Conservation (phyloP, 768 basidiomycete species). For the Collybiopsis confluens region DNA sequence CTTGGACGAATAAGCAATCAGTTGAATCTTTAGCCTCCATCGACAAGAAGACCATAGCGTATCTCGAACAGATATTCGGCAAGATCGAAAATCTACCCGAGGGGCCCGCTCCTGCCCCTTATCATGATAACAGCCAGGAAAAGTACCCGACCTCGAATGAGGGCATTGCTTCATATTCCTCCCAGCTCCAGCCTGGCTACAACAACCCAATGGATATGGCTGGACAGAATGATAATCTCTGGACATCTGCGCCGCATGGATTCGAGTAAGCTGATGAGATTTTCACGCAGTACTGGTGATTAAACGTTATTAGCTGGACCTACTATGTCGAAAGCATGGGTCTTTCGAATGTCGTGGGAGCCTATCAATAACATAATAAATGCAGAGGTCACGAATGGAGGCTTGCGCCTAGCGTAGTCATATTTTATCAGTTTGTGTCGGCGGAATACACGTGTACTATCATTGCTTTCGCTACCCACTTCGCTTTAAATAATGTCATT, state of each 20-base stretch:
- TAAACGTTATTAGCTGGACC: conserved; percentile 1
- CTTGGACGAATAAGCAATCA: conserved; percentile 2
- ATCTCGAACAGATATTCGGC: conserved; percentile 3
- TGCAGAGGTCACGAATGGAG: not conserved
- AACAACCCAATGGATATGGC: not conserved
- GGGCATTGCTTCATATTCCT: not conserved
- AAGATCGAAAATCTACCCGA: not conserved
- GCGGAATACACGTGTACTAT: not conserved
- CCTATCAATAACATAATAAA: not conserved
- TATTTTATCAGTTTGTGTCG: not conserved
- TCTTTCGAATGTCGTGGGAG: not conserved
- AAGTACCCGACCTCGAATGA: not conserved
- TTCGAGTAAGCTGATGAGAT: not conserved
- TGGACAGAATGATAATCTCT: not conserved
- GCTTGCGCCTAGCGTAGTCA: not conserved
- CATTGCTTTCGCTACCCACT: no score
- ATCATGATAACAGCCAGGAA: not conserved
- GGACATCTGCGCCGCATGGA: not conserved
- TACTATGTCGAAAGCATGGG: conserved; percentile 4
- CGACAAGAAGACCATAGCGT: conserved; percentile 2
- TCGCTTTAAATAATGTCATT: no score
- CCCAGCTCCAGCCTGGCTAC: conserved; percentile 3
- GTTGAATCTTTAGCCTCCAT: not conserved
- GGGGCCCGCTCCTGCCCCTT: not conserved
- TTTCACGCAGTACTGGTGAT: no score